Base-by-base conservation (phyloP, 2,329 filamentous ascomycete genomes). In the Shiraia sp. region DNA sequence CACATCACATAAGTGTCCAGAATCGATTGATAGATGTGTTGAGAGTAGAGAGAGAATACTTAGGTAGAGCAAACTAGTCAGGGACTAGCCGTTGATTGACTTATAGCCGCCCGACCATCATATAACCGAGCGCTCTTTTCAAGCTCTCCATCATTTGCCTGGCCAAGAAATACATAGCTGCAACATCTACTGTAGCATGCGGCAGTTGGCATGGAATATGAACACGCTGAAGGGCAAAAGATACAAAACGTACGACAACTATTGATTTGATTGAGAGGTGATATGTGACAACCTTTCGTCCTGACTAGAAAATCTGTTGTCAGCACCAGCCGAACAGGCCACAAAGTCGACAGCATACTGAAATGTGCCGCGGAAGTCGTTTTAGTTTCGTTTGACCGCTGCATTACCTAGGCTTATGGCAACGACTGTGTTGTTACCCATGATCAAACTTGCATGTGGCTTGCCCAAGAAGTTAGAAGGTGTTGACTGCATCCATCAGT, bases 221-320 rank as follows among this genome's bases (percentile, higher is more conserved):
- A 8, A 22, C n/a, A n/a, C n/a, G n/a, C n/a, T n/a, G n/a, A n/a
- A n/a, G n/a, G n/a, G n/a, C n/a, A n/a, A n/a, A n/a, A n/a, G n/a
- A n/a, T n/a, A n/a, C n/a, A n/a, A n/a, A n/a, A n/a, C n/a, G n/a
- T n/a, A n/a, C n/a, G n/a, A n/a, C n/a, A n/a, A n/a, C n/a, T n/a
- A n/a, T n/a, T n/a, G n/a, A n/a, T n/a, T n/a, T n/a, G n/a, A n/a
- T n/a, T n/a, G n/a, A n/a, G n/a, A n/a, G n/a, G n/a, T n/a, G n/a
- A n/a, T n/a, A 22, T 22, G 10, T n/a, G 26, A 32, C 10, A 16
- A 14, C 15, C 14, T 32, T 17, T 14, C 19, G 7, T 10, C 17
- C 42, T 36, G 40, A 36, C 40, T 42, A 36, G 33, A 42, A 22
- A 32, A 16, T 25, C 28, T 12, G 17, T 32, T 36, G 33, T 42